Base-by-base conservation (phyloP, 1,139 yeast genomes). In the Scheffersomyces stambukii region DNA sequence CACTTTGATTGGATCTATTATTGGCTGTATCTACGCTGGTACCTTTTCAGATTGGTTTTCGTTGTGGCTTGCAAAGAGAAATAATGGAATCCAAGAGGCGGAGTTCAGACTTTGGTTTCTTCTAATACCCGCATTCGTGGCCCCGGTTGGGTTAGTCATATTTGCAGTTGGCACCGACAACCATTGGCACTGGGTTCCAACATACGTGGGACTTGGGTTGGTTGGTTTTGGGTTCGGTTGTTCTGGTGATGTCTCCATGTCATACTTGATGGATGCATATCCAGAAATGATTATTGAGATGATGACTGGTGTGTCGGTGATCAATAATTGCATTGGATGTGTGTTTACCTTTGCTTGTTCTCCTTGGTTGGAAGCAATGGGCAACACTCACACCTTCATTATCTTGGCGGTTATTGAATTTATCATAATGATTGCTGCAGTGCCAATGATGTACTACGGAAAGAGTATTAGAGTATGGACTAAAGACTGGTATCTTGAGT, bases 11-110 rank as follows among this genome's bases (percentile, higher is more conserved):
- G 95, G 95, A 17, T 85, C 94, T 1, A 53, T 79, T n/a, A 59
- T 84, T 39, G 95, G 95, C 5, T 83, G 94, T 61, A 47, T 79
- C 21, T 77, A 80, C 50, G 88, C 91, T 4, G 94, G 94, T 36
- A 60, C 70, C 18, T 40, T 82, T 15, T 77, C 86, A n/a, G 95
- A 85, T 52, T 67, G 71, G 53, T 77, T 81, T 45, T 85, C 81
- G 9, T 54, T 77, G 20, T 77, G 78, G 78, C 50, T 81, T 57
- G 86, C 94, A 15, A 77, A 74, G 42, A 64, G 77, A 33, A 80
- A 81, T 50, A 62, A 71, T 33, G 95, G 94, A 31, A 55, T 81
- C 24, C 70, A 71, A 37, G 95, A 85, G 52, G 91, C 94, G 3
- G 95, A 85, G 54, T 76, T 66, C 52, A 70, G 95, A 46, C 63